Percentiles rank a stretch among this genome's conserved stretches.
phyloP scores from a whole-genome alignment of 129 eudicot species.

The Glebionis coronaria region DNA sequence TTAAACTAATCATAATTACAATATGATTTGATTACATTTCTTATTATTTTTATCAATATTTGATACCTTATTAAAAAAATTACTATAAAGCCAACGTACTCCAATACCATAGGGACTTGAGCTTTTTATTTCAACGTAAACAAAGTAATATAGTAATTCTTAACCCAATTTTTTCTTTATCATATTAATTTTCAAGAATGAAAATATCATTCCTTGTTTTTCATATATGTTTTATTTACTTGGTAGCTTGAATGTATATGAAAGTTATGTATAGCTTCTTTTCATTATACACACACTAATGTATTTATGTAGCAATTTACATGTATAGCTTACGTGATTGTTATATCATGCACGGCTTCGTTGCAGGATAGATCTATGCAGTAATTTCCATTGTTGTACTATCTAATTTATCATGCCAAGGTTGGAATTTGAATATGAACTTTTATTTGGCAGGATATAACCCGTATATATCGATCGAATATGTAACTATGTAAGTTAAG shows the following conservation, averaged over 20 bases:
- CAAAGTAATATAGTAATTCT: neutral
- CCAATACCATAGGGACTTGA: constrained; percentile 25
- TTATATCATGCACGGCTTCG: too few species aligned
- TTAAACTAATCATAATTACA: constrained; percentile 16
- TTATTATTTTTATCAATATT: neutral
- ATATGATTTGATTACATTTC: constrained; percentile 25
- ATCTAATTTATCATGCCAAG: neutral
- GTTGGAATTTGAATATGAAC: neutral
- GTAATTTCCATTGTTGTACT: too few species aligned
- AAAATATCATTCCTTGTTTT: neutral
- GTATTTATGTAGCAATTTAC: too few species aligned
- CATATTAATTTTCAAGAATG: constrained; percentile 6
- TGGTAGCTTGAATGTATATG: too few species aligned
- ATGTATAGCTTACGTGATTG: too few species aligned
- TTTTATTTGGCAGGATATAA: neutral
- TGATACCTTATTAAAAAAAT: constrained; percentile 1
- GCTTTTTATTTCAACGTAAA: constrained; percentile 28
- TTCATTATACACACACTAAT: too few species aligned
- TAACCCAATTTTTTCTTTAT: constrained; percentile 12
- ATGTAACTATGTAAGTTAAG: too few species aligned
- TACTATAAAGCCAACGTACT: constrained; percentile 6
- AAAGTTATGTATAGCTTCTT: too few species aligned
- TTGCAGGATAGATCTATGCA: too few species aligned
- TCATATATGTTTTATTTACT: neutral
- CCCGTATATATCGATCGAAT: neutral